Percentiles rank a stretch among this genome's conserved stretches.
phyloP scores from a whole-genome alignment of 192 early-diverging fungal genomes.

The Piromyces sp. region DNA sequence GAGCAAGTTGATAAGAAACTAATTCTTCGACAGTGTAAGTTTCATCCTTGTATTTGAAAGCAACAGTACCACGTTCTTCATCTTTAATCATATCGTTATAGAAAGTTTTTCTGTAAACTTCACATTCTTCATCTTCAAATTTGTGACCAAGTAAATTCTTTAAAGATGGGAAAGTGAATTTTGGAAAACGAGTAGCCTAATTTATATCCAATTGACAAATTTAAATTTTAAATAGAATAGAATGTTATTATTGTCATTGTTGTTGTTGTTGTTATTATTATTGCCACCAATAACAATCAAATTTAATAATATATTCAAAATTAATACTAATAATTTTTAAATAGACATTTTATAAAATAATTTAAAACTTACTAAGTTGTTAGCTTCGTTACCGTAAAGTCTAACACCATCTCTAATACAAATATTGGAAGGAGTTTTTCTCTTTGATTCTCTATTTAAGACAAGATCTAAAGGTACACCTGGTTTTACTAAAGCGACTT shows the following conservation, averaged over 20 bases:
- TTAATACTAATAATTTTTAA: no score
- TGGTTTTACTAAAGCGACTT: constrained; percentile 79
- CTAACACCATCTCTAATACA: constrained; percentile 56
- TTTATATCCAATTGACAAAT: no score
- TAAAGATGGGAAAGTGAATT: constrained; percentile 60
- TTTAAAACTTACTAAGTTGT: constrained; percentile 38
- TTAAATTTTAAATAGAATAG: no score
- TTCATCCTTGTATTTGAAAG: constrained; percentile 46
- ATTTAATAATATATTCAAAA: no score
- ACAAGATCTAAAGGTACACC: constrained; percentile 83
- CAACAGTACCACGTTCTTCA: constrained; percentile 38
- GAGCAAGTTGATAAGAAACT: constrained; percentile 79
- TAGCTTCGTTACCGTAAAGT: constrained; percentile 73
- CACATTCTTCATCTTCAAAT: constrained; percentile 48
- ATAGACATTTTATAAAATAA: no score
- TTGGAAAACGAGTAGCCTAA: constrained; percentile 65
- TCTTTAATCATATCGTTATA: constrained; percentile 62
- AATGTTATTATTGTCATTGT: no score
- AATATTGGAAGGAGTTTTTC: constrained; percentile 76
- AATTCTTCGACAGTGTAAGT: constrained; percentile 63
- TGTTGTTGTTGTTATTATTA: no score
- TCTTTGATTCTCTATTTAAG: constrained; percentile 85
- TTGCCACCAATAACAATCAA: no score
- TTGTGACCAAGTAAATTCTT: constrained; percentile 68
- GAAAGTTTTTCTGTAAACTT: constrained; percentile 57